Base-by-base conservation (phyloP, 495 filamentous ascomycete species). In the Recurvomyces mirabilis region DNA sequence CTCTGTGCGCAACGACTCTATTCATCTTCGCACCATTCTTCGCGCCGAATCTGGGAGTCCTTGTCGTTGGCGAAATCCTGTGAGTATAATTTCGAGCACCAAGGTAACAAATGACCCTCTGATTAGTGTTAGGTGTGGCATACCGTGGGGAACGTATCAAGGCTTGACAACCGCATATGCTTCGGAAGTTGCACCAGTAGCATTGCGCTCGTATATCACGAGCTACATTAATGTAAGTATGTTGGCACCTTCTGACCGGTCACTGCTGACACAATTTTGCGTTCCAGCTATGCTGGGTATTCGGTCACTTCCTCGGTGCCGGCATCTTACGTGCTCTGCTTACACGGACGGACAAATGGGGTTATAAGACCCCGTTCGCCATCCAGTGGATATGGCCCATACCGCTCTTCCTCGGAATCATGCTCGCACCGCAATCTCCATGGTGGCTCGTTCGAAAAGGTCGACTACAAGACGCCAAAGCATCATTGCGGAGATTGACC, bases 21-120 rank as follows among this genome's bases (percentile, higher is more conserved):
- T 55, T 66, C 31, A 61, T 67, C 40, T 71, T 77, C 54, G 46
- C 73, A 12, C 70, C 67, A 30, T 70, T 70, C 31, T 72, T 75
- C 41, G 65, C 66, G 5, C 63, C 56, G 0, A 57, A 54, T 30
- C 45, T 58, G 20, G 38, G 25, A 18, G 56, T 61, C 0, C 49
- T 59, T 18, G 52, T 68, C 58, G 60, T 60, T 57, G 41, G 57
- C 9, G 55, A 62, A 31, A 45, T 41, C 6, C 26, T n/a, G n/a
- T n/a, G n/a, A n/a, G n/a, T n/a, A n/a, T n/a, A n/a, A n/a, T n/a
- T n/a, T n/a, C n/a, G n/a, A n/a, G n/a, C n/a, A n/a, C 43, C 0
- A 38, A 59, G 38, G 43, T n/a, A n/a, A n/a, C n/a, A n/a, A n/a
- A n/a, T n/a, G n/a, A n/a, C n/a, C n/a, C n/a, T n/a, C n/a, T n/a